Evolutionary conservation across 306 rosid genomes (phyloP).

Genomic region (Oxytropis ochrocephala): DNA sequence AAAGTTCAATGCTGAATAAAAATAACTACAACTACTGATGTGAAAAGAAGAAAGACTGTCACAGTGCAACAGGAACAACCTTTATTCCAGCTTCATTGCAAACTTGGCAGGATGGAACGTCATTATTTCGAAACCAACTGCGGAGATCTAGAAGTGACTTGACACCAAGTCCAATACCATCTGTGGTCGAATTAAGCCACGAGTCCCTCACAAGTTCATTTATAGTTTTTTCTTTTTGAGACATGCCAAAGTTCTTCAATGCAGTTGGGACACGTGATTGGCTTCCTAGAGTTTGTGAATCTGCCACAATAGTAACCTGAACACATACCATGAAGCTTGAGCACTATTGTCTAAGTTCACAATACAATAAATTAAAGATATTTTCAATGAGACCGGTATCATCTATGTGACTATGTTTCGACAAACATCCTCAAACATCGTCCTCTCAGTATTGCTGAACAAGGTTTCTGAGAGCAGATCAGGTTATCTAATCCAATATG

Average conservation of each 20-base stretch:
- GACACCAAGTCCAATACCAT: conserved; percentile 78
- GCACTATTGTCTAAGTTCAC: neutral
- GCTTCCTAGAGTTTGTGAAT: conserved; percentile 46
- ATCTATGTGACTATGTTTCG: neutral
- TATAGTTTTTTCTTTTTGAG: conserved; percentile 70
- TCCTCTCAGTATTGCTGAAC: neutral
- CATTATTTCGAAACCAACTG: conserved; percentile 74
- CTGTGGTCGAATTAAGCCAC: conserved; percentile 62
- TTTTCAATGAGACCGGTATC: neutral
- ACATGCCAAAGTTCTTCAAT: conserved; percentile 46
- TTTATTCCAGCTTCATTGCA: conserved; percentile 96
- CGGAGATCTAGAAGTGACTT: conserved; percentile 89
- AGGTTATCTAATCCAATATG: neutral
- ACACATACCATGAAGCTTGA: conserved; percentile 22
- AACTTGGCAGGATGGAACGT: conserved; percentile 70
- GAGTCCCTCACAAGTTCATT: conserved; percentile 60
- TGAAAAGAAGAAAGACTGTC: neutral
- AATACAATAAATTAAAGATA: neutral
- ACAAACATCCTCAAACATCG: neutral
- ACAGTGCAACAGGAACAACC: conserved; percentile 41
- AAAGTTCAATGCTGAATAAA: neutral
- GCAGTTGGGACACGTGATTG: conserved; percentile 43
- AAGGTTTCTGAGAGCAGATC: conserved; percentile 6
- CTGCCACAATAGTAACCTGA: conserved; percentile 44
- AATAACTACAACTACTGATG: neutral